A percentile compares a stretch with the other conserved stretches of the same genome.
Conservation (phyloP, 2,329 filamentous ascomycete species). For the Claviceps sp. region DNA sequence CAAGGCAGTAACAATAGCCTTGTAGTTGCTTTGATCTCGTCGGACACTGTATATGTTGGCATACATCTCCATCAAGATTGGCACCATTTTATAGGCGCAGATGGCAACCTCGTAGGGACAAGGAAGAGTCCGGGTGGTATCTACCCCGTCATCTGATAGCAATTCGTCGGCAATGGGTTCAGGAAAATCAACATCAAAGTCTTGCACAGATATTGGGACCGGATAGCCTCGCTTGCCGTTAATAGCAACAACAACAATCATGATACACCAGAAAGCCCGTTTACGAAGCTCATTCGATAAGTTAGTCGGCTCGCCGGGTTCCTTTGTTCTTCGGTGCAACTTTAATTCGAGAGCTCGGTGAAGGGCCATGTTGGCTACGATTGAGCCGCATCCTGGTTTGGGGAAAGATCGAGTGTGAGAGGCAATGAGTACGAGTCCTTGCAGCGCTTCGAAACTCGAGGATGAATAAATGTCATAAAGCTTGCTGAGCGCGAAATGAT, state of each 20-base stretch:
- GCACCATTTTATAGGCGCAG: slow-evolving; percentile 49
- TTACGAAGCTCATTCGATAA: slow-evolving; percentile 65
- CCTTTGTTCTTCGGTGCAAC: slow-evolving; percentile 56
- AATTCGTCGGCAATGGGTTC: slow-evolving; percentile 58
- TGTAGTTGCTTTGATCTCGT: slow-evolving; percentile 48
- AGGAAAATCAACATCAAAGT: slow-evolving; percentile 69
- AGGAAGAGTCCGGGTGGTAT: slow-evolving; percentile 37
- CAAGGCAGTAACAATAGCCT: slow-evolving; percentile 47
- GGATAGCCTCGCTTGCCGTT: slow-evolving; percentile 65
- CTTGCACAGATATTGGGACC: slow-evolving; percentile 58
- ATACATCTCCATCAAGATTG: slow-evolving; percentile 61
- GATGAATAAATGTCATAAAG: slow-evolving; percentile 51
- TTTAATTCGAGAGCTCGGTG: slow-evolving; percentile 61
- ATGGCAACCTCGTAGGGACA: slow-evolving; percentile 58
- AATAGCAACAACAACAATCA: slow-evolving; percentile 53
- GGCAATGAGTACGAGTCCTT: slow-evolving; percentile 60
- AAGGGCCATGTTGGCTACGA: slow-evolving; percentile 51
- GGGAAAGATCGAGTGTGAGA: slow-evolving; percentile 64
- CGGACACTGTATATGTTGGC: slow-evolving; percentile 61
- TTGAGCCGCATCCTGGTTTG: slow-evolving; percentile 62
- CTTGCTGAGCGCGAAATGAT: slow-evolving; percentile 59
- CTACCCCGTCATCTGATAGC: slow-evolving; percentile 50
- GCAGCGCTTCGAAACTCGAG: slow-evolving; percentile 51
- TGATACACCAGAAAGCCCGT: slow-evolving; percentile 61
- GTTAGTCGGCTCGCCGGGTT: slow-evolving; percentile 30